Percentiles rank a stretch among this genome's conserved stretches.
Evolutionary conservation across 345 rosid genomes (phyloP).

Genomic region (Schrenkiella parvula): DNA sequence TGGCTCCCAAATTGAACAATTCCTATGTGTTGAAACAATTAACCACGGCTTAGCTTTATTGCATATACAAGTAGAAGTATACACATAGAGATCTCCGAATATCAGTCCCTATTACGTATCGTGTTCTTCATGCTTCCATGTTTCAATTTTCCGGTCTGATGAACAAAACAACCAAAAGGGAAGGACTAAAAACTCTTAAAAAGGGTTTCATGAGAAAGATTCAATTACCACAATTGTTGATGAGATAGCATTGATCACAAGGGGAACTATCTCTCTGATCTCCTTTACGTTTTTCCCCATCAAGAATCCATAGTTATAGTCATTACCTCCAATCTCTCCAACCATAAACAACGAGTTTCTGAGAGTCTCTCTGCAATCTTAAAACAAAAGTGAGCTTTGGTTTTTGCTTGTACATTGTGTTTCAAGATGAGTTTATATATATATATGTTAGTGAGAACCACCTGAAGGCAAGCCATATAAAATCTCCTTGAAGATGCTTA

Average conservation of each 20-base stretch:
- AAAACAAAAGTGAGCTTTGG: not conserved
- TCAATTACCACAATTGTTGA: not conserved
- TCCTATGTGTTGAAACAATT: slow-evolving; percentile 19
- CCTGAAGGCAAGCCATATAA: slow-evolving; percentile 29
- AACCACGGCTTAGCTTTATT: too few relatives aligned
- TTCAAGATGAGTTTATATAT: not conserved
- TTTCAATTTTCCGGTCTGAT: too few relatives aligned
- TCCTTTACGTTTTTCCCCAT: not conserved
- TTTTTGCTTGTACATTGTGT: not conserved
- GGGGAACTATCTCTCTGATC: slow-evolving; percentile 30
- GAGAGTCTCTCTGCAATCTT: slow-evolving; percentile 32
- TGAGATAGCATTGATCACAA: slow-evolving; percentile 17
- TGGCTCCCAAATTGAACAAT: slow-evolving; percentile 34
- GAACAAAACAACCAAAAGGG: too few relatives aligned
- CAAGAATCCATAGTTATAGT: slow-evolving; percentile 27
- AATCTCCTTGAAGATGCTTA: slow-evolving; percentile 21
- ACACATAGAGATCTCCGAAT: too few relatives aligned
- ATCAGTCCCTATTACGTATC: too few relatives aligned
- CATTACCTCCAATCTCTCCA: slow-evolving; percentile 55
- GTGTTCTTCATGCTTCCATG: too few relatives aligned
- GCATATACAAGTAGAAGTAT: too few relatives aligned
- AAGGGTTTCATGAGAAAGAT: not conserved
- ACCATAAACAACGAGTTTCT: slow-evolving; percentile 30
- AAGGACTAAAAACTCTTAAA: too few relatives aligned
- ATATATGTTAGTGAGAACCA: not conserved